A percentile compares a stretch with the other conserved stretches of the same genome.
phyloP scores from a whole-genome alignment of 2,329 filamentous ascomycete genomes.

The Emmonsia crescens region DNA sequence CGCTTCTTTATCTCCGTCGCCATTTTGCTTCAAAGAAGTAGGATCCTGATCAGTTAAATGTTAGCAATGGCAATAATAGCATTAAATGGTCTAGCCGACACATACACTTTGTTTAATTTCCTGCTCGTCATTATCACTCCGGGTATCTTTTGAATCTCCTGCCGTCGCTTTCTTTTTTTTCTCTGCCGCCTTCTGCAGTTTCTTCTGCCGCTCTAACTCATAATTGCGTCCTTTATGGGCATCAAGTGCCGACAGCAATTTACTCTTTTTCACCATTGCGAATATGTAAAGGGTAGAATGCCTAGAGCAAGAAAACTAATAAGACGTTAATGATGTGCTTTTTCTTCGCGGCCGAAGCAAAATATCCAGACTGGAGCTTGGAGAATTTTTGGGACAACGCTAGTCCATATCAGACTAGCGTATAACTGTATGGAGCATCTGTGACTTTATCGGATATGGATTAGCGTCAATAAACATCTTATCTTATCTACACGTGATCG shows the following conservation, averaged over 20 bases:
- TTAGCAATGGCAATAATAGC: not conserved
- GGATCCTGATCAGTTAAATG: not conserved
- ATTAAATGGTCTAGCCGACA: not conserved
- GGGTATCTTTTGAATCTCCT: conserved; percentile 5
- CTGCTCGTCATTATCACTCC: conserved; percentile 19
- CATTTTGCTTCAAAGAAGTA: conserved; percentile 36
- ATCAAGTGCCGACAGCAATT: conserved; percentile 49
- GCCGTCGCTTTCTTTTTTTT: conserved; percentile 33
- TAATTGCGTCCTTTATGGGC: conserved; percentile 54
- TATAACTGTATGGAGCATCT: not conserved
- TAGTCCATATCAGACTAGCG: not conserved
- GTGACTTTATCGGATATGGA: not conserved
- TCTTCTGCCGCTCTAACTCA: conserved; percentile 66
- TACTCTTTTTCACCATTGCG: conserved; percentile 44
- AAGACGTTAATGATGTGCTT: not conserved
- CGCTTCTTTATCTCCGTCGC: conserved; percentile 24
- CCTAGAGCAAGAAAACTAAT: not conserved
- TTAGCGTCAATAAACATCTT: not conserved
- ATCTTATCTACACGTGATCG: conserved; percentile 1
- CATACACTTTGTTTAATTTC: conserved; percentile 16
- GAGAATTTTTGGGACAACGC: not conserved
- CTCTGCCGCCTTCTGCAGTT: conserved; percentile 44
- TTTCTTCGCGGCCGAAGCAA: not conserved
- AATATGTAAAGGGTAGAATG: not conserved
- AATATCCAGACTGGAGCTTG: not conserved